Evolutionary conservation across 768 basidiomycete species (phyloP).

Genomic region (Mycena kentingensis): DNA sequence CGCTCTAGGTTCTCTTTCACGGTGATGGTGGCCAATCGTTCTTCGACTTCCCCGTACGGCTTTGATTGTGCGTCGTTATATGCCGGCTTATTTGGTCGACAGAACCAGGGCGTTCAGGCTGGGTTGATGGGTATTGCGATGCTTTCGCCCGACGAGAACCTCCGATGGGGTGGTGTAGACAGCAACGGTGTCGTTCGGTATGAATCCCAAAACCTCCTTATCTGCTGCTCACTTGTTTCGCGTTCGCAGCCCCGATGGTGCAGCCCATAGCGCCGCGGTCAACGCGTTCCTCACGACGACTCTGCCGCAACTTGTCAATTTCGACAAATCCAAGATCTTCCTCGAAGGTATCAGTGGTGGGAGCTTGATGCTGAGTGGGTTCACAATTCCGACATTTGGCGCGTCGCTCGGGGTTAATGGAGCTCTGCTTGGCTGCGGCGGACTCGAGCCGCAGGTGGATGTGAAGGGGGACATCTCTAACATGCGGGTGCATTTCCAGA

Average conservation of each 20-base stretch:
- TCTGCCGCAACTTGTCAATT: conserved; percentile 29
- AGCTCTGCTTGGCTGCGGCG: conserved; percentile 29
- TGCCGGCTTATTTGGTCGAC: background rate
- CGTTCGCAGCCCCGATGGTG: conserved; percentile 27
- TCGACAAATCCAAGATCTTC: conserved; percentile 28
- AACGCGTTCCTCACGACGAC: conserved; percentile 31
- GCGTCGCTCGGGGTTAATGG: conserved; percentile 28
- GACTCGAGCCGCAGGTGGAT: conserved; percentile 28
- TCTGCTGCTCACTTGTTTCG: background rate
- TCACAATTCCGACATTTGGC: conserved; percentile 29
- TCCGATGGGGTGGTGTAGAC: conserved; percentile 25
- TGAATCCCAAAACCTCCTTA: background rate
- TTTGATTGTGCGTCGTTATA: too few relatives aligned
- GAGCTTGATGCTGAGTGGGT: conserved; percentile 30
- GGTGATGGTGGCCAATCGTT: conserved; percentile 26
- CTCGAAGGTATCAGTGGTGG: conserved; percentile 34
- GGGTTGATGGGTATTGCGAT: conserved; percentile 26
- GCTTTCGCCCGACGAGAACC: conserved; percentile 19
- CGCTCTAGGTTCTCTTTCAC: conserved; percentile 26
- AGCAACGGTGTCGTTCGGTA: conserved; percentile 15
- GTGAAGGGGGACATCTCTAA: conserved; percentile 29
- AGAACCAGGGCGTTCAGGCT: conserved; percentile 26
- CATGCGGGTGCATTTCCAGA: conserved; percentile 30
- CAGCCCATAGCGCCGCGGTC: conserved; percentile 31
- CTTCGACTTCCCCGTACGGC: conserved; percentile 24